A percentile compares a stretch with the other conserved stretches of the same genome.
phyloP scores from a whole-genome alignment of 345 rosid genomes.

The Ceriops tagal region DNA sequence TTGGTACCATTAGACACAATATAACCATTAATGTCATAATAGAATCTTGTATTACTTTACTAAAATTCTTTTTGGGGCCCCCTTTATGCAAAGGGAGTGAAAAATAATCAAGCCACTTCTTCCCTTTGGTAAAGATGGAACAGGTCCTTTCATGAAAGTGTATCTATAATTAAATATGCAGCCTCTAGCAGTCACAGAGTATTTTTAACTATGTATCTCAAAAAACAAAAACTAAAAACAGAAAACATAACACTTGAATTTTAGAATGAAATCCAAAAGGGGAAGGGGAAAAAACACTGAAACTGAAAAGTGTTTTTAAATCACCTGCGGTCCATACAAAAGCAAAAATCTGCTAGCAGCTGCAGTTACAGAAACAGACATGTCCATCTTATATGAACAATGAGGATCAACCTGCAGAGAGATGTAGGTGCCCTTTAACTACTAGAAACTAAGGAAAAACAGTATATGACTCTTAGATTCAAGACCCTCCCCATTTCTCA shows the following conservation, averaged over 20 bases:
- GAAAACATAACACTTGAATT: neutral
- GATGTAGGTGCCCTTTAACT: neutral
- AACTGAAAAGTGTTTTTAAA: conserved; percentile 1
- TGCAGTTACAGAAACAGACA: conserved; percentile 61
- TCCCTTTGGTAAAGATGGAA: neutral
- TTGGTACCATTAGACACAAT: neutral
- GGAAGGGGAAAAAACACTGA: neutral
- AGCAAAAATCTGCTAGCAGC: conserved; percentile 80
- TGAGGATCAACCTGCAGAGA: conserved; percentile 91
- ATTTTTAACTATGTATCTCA: neutral
- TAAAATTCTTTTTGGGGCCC: too few species aligned
- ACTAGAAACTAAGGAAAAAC: conserved; percentile 10
- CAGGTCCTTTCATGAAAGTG: too few species aligned
- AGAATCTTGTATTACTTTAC: too few species aligned
- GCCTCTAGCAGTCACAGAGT: too few species aligned
- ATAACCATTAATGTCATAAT: too few species aligned
- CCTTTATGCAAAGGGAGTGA: too few species aligned
- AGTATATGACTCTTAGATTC: neutral
- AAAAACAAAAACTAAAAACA: neutral
- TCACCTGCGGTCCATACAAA: conserved; percentile 71
- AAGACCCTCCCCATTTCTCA: too few species aligned
- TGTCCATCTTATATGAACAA: conserved; percentile 69
- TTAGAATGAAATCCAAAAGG: neutral
- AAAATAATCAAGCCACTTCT: neutral
- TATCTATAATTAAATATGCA: too few species aligned